A percentile compares a stretch with the other conserved stretches of the same genome.
phyloP scores from a whole-genome alignment of 169 alveolate genomes.

The Plasmodium falciparum region DNA sequence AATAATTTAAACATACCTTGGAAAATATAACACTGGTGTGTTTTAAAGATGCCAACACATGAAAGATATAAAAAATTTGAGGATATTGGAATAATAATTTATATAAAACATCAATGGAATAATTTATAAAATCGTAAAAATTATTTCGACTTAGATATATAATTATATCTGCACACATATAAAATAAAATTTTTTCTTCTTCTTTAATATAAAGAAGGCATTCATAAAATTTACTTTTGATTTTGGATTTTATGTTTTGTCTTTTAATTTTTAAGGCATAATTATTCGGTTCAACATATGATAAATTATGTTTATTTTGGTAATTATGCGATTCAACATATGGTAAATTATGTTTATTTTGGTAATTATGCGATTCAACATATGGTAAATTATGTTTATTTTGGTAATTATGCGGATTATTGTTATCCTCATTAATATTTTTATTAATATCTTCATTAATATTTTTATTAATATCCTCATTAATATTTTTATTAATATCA shows the following conservation, averaged over 20 bases:
- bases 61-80: conserved; percentile 57
- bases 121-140: conserved; percentile 48
- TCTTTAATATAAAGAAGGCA: conserved; percentile 16
- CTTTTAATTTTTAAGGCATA: not conserved
- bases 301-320: not conserved
- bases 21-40: conserved; percentile 50
- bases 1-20: conserved; percentile 52
- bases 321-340: not conserved
- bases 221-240: conserved; percentile 6
- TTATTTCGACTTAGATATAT: conserved; percentile 33
- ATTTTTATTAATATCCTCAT: not conserved
- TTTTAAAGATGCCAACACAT: conserved; percentile 45
- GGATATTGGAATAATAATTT: conserved; percentile 74
- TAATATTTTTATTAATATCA: not conserved
- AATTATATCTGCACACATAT: conserved; percentile 54
- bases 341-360: not conserved
- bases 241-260: no score
- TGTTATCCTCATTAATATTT: not conserved
- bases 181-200: conserved; percentile 59
- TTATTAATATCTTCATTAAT: not conserved
- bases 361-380: not conserved
- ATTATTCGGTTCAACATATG: not conserved
- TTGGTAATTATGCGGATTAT: not conserved
- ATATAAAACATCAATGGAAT: conserved; percentile 46
- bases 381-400: not conserved